phyloP scores from a whole-genome alignment of 441 rosid species.

The Francoa sonchifolia region DNA sequence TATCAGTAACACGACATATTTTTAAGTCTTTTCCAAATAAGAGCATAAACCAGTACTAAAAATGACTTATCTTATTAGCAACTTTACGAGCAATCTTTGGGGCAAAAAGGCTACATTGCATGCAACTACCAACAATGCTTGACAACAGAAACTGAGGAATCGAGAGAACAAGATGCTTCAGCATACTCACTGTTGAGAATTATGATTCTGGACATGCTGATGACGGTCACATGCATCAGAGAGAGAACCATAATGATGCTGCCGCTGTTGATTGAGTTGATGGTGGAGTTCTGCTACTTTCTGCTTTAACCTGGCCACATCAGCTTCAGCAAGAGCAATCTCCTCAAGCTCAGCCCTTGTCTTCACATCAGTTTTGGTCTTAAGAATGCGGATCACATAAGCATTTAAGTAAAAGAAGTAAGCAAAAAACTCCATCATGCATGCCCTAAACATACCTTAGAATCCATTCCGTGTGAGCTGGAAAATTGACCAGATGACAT shows the following conservation, averaged over 20 bases:
- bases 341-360: constrained; percentile 98
- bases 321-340: constrained; percentile 98
- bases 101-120: constrained; percentile 2
- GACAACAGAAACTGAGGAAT: background rate
- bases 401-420: constrained; percentile 2
- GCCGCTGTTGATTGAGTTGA: constrained; percentile 93
- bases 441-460: constrained; percentile 64
- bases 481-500: constrained; percentile 85
- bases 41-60: background rate
- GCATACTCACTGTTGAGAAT: constrained; percentile 67
- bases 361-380: constrained; percentile 37
- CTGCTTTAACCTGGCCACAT: constrained; percentile 93
- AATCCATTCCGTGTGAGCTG: constrained; percentile 81
- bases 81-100: background rate
- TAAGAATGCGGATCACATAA: constrained; percentile 14
- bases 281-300: constrained; percentile 97
- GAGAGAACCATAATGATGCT: constrained; percentile 65
- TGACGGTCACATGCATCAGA: constrained; percentile 67
- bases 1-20: too few species aligned
- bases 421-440: constrained; percentile 6
- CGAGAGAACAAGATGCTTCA: background rate
- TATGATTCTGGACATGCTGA: constrained; percentile 67
- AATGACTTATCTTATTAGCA: background rate
- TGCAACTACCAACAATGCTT: constrained; percentile 1
- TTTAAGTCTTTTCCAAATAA: too few species aligned